Conservation (phyloP, 192 early-diverging fungal genomes). For the Haplosporangium gracile region DNA sequence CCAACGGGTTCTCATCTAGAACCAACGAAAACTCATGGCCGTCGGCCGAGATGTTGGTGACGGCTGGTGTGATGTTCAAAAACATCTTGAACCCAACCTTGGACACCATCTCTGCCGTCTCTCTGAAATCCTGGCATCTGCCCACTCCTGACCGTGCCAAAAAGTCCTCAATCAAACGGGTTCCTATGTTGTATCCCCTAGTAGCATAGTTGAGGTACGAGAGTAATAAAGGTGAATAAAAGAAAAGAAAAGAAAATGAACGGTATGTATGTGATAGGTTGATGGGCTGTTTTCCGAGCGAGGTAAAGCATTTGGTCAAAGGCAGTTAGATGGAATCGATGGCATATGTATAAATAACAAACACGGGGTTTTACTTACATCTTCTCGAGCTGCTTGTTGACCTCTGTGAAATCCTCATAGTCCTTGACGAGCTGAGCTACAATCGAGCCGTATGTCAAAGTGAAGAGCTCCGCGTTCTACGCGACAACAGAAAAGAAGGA, state of each 20-base stretch:
- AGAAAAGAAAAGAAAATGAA: not conserved
- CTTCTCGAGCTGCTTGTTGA: constrained; percentile 98
- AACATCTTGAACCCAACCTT: constrained; percentile 98
- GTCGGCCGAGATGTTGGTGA: constrained; percentile 88
- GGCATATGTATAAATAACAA: not conserved
- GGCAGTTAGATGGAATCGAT: not conserved
- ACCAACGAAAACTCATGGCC: constrained; percentile 93
- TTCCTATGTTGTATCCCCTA: constrained; percentile 98
- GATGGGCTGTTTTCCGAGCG: too few relatives aligned
- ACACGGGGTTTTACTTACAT: constrained; percentile 72
- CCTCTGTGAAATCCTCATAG: constrained; percentile 90
- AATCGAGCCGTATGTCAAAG: constrained; percentile 97
- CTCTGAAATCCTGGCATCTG: constrained; percentile 90
- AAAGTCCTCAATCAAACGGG: constrained; percentile 96
- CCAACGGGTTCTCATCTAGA: constrained; percentile 95
- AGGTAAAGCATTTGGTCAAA: not conserved
- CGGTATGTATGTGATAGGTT: not conserved
- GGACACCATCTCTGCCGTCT: constrained; percentile 95
- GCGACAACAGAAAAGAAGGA: not conserved
- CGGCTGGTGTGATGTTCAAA: constrained; percentile 88
- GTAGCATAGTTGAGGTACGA: not conserved
- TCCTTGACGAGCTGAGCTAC: constrained; percentile 96
- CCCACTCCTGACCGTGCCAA: constrained; percentile 82
- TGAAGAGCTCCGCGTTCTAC: constrained; percentile 94
- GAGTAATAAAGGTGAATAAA: not conserved